These are phyloP conservation scores for Colletotrichum trifolii DNA, from an alignment of 2,329 filamentous ascomycete species.

Conservation along the genomic window DNA sequence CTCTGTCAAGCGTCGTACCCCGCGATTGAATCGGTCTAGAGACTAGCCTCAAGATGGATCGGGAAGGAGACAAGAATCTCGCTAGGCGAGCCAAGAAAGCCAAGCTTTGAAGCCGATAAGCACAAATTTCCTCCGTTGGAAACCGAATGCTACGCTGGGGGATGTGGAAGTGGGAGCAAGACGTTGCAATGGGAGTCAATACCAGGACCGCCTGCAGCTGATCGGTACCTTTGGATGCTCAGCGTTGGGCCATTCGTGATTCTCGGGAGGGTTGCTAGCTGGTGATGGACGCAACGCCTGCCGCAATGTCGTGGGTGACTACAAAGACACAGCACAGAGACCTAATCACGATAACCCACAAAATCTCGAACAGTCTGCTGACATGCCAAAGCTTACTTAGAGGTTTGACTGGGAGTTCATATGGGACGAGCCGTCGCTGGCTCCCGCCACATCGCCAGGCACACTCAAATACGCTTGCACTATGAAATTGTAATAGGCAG, in stretches of 20 bases:
- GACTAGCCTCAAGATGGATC: slow-evolving; percentile 18
- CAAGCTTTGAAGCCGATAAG: slow-evolving; percentile 35
- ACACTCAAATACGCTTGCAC: too few species aligned
- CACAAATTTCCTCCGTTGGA: background rate
- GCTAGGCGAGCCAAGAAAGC: slow-evolving; percentile 34
- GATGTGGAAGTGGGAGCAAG: background rate
- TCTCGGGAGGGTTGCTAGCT: background rate
- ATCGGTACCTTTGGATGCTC: slow-evolving; percentile 14
- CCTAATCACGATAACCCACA: too few species aligned
- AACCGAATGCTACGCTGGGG: slow-evolving; percentile 22
- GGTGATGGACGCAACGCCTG: background rate
- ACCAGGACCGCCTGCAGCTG: slow-evolving; percentile 10
- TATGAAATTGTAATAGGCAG: too few species aligned
- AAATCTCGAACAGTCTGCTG: too few species aligned
- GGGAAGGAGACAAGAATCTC: slow-evolving; percentile 35
- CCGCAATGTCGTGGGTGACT: too few species aligned
- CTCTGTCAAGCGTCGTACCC: slow-evolving; percentile 14
- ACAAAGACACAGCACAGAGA: too few species aligned
- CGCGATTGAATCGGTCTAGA: slow-evolving; percentile 9
- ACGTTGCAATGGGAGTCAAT: background rate
- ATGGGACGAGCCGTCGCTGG: too few species aligned
- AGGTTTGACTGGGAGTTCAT: too few species aligned
- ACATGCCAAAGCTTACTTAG: too few species aligned
- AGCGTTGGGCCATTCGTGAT: background rate
- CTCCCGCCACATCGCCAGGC: too few species aligned